Conservation (phyloP, 2,329 filamentous ascomycete genomes). For the Aspergillus carbonarius region DNA sequence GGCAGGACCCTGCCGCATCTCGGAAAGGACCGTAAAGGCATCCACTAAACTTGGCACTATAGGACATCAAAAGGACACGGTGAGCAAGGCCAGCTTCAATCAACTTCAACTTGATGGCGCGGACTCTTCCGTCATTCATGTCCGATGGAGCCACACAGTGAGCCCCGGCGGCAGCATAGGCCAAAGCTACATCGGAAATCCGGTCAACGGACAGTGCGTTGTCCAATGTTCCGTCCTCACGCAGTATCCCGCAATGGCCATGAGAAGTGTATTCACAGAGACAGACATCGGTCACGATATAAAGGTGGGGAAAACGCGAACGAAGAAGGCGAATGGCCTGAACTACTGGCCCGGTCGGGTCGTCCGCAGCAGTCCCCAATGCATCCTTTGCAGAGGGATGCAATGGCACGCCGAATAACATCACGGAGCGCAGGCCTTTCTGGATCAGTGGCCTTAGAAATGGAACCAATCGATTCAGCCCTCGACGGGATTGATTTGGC, state of each 20-base stretch:
- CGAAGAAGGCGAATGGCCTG: slow-evolving; percentile 80
- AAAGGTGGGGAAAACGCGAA: slow-evolving; percentile 82
- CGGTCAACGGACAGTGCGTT: slow-evolving; percentile 91
- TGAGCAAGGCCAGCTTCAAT: slow-evolving; percentile 94
- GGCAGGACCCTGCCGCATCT: slow-evolving; percentile 86
- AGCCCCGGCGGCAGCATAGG: slow-evolving; percentile 91
- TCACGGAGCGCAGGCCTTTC: slow-evolving; percentile 89
- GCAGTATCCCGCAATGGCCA: slow-evolving; percentile 93
- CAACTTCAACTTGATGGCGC: slow-evolving; percentile 95
- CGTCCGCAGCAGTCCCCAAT: slow-evolving; percentile 86
- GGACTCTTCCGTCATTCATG: slow-evolving; percentile 98
- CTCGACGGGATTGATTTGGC: slow-evolving; percentile 84
- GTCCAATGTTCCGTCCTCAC: slow-evolving; percentile 89
- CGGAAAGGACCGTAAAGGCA: slow-evolving; percentile 97
- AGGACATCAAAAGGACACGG: slow-evolving; percentile 91
- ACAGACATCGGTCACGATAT: slow-evolving; percentile 90
- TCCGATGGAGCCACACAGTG: slow-evolving; percentile 97
- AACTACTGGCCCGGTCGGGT: slow-evolving; percentile 89
- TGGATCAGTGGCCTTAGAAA: slow-evolving; percentile 83
- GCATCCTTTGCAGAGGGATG: slow-evolving; percentile 80
- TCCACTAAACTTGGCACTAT: slow-evolving; percentile 95
- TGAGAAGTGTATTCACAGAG: slow-evolving; percentile 98
- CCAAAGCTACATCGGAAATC: slow-evolving; percentile 94
- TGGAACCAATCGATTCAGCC: slow-evolving; percentile 79
- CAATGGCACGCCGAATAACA: slow-evolving; percentile 92